Percentiles rank a stretch among this genome's conserved stretches.
phyloP scores from a whole-genome alignment of 208 protist species.

The Trypanosoma boissoni region DNA sequence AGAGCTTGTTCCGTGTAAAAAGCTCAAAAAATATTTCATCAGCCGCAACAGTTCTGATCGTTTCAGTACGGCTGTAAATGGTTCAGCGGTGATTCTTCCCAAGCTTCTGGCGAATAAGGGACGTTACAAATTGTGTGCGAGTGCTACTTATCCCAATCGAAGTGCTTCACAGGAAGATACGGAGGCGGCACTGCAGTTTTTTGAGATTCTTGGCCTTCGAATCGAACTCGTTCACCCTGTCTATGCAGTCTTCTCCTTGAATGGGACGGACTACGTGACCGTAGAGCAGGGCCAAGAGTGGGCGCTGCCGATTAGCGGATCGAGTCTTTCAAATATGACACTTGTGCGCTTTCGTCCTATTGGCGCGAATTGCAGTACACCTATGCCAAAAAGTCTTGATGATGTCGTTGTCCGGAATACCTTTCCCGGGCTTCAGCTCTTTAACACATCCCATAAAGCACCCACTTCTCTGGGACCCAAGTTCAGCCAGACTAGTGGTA shows the following conservation, averaged over 20 bases:
- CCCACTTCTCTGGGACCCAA: too few species aligned
- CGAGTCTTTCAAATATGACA: constrained; percentile 49
- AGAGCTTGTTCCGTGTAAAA: constrained; percentile 35
- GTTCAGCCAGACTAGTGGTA: too few species aligned
- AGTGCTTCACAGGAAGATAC: constrained; percentile 30
- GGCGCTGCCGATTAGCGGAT: constrained; percentile 59
- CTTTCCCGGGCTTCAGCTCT: constrained; percentile 43
- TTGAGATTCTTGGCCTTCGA: constrained; percentile 41
- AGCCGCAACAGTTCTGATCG: constrained; percentile 30
- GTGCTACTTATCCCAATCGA: constrained; percentile 41
- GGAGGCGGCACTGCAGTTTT: constrained; percentile 58
- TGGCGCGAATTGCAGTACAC: constrained; percentile 29
- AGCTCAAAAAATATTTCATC: constrained; percentile 47
- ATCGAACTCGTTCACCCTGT: constrained; percentile 42
- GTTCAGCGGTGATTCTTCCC: constrained; percentile 49
- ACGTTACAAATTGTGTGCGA: constrained; percentile 60
- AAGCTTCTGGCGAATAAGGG: constrained; percentile 38
- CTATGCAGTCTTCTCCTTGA: constrained; percentile 63
- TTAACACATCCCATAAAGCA: too few species aligned
- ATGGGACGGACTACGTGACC: constrained; percentile 46
- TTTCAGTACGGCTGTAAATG: constrained; percentile 49
- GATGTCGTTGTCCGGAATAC: constrained; percentile 29
- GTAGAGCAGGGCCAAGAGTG: constrained; percentile 71
- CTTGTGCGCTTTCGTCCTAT: constrained; percentile 42
- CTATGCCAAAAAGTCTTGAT: constrained; percentile 33